Conservation (phyloP, 2,329 filamentous ascomycete genomes). For the Penicillium sp. region DNA sequence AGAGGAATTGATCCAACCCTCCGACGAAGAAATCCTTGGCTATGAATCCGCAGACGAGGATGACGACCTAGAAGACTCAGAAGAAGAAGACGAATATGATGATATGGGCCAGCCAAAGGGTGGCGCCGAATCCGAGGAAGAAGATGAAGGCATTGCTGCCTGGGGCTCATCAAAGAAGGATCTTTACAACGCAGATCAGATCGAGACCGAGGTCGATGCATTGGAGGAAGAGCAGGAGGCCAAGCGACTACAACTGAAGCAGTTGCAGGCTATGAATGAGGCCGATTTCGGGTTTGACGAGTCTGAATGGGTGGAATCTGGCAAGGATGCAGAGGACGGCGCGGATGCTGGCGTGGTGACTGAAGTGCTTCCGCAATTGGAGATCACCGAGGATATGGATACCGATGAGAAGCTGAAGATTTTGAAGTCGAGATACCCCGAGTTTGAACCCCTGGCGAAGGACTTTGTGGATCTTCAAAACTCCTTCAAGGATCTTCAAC, state of each 20-base stretch:
- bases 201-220: conserved; percentile 70
- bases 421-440: conserved; percentile 79
- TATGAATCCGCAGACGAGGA: conserved; percentile 38
- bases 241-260: conserved; percentile 83
- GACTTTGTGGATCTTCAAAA: conserved; percentile 73
- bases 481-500: conserved; percentile 58
- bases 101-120: conserved; percentile 26
- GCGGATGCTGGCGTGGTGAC: conserved; percentile 64
- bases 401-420: conserved; percentile 72
- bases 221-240: conserved; percentile 91
- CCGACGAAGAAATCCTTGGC: conserved; percentile 63
- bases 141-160: conserved; percentile 62
- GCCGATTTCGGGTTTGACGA: conserved; percentile 94
- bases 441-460: conserved; percentile 81
- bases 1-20: conserved; percentile 59
- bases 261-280: conserved; percentile 81
- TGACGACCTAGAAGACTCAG: conserved; percentile 39
- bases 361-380: conserved; percentile 79
- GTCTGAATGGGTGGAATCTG: conserved; percentile 72
- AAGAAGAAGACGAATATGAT: conserved; percentile 44
- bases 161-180: conserved; percentile 89
- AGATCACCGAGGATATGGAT: conserved; percentile 77
- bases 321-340: conserved; percentile 47
- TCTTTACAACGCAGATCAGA: conserved; percentile 85
- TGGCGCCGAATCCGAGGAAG: conserved; percentile 36